Conservation (phyloP, 768 basidiomycete species). For the Russula lepida region DNA sequence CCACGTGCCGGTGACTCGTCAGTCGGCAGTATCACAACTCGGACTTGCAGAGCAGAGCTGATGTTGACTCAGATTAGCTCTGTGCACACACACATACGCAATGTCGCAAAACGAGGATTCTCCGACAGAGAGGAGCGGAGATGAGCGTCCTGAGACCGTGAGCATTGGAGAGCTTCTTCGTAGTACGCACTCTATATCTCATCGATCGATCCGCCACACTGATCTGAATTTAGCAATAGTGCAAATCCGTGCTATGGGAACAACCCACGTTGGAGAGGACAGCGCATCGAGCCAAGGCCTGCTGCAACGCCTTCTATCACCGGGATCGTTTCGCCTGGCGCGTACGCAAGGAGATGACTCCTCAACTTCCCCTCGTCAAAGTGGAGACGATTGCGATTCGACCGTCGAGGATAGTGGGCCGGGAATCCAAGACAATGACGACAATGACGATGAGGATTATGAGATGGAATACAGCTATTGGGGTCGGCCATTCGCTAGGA, state of each 20-base stretch:
- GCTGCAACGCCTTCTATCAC: constrained; percentile 3
- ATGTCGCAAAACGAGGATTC: constrained; percentile 3
- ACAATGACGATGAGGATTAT: constrained; percentile 24
- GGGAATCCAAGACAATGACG: constrained; percentile 32
- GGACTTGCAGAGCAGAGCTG: neutral
- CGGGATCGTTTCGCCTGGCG: constrained; percentile 1
- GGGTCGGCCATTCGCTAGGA: constrained; percentile 19
- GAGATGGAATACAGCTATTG: constrained; percentile 20
- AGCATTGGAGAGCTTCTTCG: constrained; percentile 5
- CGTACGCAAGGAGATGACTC: neutral
- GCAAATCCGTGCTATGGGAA: neutral
- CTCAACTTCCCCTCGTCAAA: neutral
- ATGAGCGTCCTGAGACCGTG: neutral
- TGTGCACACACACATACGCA: neutral
- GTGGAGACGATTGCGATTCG: neutral
- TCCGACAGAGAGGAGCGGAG: neutral
- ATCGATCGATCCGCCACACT: neutral
- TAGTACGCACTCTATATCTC: constrained; percentile 2
- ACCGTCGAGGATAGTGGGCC: neutral
- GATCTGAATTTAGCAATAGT: constrained; percentile 1
- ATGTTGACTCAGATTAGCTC: neutral
- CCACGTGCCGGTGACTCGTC: neutral
- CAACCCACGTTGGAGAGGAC: neutral
- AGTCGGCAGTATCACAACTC: neutral
- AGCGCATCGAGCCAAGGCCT: neutral